These are phyloP conservation scores for Tetraselmis chui DNA, from an alignment of 139 green algal genomes.

Conservation along the genomic window DNA sequence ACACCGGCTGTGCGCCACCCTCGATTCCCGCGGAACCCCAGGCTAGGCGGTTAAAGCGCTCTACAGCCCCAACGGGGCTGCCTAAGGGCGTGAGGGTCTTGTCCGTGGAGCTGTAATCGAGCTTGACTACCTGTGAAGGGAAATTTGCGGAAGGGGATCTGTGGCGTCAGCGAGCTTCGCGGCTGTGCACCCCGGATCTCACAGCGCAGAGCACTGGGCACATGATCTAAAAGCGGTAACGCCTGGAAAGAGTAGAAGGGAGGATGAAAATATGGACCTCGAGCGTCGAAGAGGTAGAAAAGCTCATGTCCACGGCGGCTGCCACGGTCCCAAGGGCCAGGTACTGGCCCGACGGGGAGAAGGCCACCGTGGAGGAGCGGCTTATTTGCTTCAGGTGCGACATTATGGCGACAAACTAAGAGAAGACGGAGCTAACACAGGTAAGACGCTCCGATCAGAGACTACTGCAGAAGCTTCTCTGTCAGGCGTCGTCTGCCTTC, in stretches of 20 bases:
- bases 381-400: slow-evolving; percentile 56
- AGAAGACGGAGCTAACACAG: too few relatives aligned
- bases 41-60: slow-evolving; percentile 80
- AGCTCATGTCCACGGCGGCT: slow-evolving; percentile 84
- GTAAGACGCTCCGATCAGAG: too few relatives aligned
- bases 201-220: neutral
- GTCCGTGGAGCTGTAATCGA: slow-evolving; percentile 51
- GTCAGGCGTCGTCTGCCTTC: too few relatives aligned
- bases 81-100: slow-evolving; percentile 39
- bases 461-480: too few relatives aligned
- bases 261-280: slow-evolving; percentile 52
- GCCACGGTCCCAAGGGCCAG: slow-evolving; percentile 82
- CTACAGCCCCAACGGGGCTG: slow-evolving; percentile 54
- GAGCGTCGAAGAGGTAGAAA: slow-evolving; percentile 63
- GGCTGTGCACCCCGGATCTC: neutral
- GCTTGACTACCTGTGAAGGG: slow-evolving; percentile 51
- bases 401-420: slow-evolving; percentile 37
- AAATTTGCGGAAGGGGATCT: too few relatives aligned
- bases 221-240: too few relatives aligned
- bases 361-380: slow-evolving; percentile 64
- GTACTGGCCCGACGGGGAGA: slow-evolving; percentile 54
- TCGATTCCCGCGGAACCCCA: slow-evolving; percentile 52
- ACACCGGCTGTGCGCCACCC: neutral
- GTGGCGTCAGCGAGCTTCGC: too few relatives aligned
- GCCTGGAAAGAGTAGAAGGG: neutral